Percentiles rank a stretch among this genome's conserved stretches.
phyloP scores from a whole-genome alignment of 106 monocot genomes.

The Dactylorhiza incarnata region DNA sequence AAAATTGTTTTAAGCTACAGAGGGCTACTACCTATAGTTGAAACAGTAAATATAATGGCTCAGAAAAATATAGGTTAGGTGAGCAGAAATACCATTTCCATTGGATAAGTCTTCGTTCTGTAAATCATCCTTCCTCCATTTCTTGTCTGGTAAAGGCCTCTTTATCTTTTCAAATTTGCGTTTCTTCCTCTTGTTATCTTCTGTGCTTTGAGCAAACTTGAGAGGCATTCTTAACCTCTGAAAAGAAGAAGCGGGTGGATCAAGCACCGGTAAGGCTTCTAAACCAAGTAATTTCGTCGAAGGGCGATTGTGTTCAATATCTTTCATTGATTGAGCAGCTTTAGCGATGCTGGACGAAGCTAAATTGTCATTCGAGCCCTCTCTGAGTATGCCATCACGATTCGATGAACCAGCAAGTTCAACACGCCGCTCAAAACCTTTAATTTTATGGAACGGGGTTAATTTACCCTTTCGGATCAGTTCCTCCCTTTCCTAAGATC shows the following conservation, averaged over 20 bases:
- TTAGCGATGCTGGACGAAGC: slow-evolving; percentile 71
- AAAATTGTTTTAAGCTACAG: not conserved
- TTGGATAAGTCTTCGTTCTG: slow-evolving; percentile 12
- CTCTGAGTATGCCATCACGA: slow-evolving; percentile 14
- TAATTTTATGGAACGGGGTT: slow-evolving; percentile 90
- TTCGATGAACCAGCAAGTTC: slow-evolving; percentile 53
- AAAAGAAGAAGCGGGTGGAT: slow-evolving; percentile 68
- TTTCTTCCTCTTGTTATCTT: slow-evolving; percentile 36
- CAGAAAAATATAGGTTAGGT: not conserved
- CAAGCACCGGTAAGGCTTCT: slow-evolving; percentile 56
- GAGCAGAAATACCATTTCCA: slow-evolving; percentile 30
- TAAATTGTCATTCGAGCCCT: slow-evolving; percentile 28
- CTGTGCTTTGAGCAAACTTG: slow-evolving; percentile 29
- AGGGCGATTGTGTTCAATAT: slow-evolving; percentile 64
- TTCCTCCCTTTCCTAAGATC: slow-evolving; percentile 73
- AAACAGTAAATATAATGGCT: not conserved
- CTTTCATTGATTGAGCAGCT: slow-evolving; percentile 51
- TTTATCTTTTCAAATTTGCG: slow-evolving; percentile 34
- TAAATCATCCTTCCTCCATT: slow-evolving; percentile 44
- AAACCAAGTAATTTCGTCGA: slow-evolving; percentile 75
- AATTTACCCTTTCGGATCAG: slow-evolving; percentile 77
- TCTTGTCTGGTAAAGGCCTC: slow-evolving; percentile 76
- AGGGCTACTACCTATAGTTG: not conserved
- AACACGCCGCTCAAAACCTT: slow-evolving; percentile 85
- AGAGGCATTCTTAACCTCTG: slow-evolving; percentile 58